These are phyloP conservation scores for Neophaeococcomyces mojaviensis DNA, from an alignment of 2,329 filamentous ascomycete species.

Conservation along the genomic window DNA sequence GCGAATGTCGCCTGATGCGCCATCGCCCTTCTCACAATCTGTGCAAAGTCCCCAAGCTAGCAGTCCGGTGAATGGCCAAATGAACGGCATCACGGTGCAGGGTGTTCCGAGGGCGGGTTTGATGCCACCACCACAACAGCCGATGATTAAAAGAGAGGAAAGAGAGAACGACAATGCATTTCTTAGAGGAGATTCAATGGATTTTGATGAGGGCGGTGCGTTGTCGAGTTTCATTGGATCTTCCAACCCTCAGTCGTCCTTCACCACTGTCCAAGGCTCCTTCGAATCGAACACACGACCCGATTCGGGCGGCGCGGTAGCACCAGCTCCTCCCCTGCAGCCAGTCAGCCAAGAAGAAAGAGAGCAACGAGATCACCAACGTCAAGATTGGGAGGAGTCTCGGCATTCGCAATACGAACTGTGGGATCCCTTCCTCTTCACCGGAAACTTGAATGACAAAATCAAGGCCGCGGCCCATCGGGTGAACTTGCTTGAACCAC, in stretches of 20 bases:
- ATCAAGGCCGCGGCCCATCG: slow-evolving; percentile 51
- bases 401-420: slow-evolving; percentile 62
- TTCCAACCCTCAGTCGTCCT: slow-evolving; percentile 10
- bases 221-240: slow-evolving; percentile 1
- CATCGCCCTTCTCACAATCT: slow-evolving; percentile 48
- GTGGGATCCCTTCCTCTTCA: slow-evolving; percentile 63
- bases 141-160: slow-evolving; percentile 27
- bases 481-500: slow-evolving; percentile 52
- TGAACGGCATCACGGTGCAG: slow-evolving; percentile 50
- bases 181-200: slow-evolving; percentile 16
- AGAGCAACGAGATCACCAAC: slow-evolving; percentile 56
- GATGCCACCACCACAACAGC: slow-evolving; percentile 59
- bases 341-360: slow-evolving; percentile 43
- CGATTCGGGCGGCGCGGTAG: slow-evolving; percentile 9
- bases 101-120: slow-evolving; percentile 34
- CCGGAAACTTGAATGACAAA: slow-evolving; percentile 47
- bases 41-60: slow-evolving; percentile 31
- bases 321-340: not conserved
- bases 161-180: slow-evolving; percentile 4
- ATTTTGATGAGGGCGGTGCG: slow-evolving; percentile 18
- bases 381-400: slow-evolving; percentile 58
- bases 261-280: slow-evolving; percentile 5
- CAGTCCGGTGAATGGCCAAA: slow-evolving; percentile 27
- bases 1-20: slow-evolving; percentile 60
- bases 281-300: slow-evolving; percentile 11